Evolutionary conservation across 352 stramenopile species (phyloP), one percentile per base, ranked within the genome.

Genomic region (Poterioochromonas sp.): DNA sequence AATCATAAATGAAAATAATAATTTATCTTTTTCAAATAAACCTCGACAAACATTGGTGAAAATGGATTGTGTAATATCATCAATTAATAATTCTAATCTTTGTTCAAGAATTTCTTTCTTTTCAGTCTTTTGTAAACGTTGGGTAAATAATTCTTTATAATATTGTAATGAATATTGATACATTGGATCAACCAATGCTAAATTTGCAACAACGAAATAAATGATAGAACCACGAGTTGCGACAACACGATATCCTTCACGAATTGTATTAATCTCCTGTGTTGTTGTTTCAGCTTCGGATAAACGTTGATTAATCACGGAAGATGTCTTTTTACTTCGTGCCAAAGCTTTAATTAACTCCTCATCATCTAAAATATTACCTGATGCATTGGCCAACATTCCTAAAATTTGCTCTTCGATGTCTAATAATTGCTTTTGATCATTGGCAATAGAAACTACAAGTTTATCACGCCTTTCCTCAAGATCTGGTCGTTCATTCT

Each of bases 91-190:
- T 0, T 88, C 84, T 0, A 97, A 82, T n/a, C 92, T 84, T 37
- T 89, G 83, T 18, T 90, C 81, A 3, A 97, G 80, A 0, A 88
- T 84, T 8, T 96, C 89, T 0, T 88, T 88, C 71, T 92, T 91
- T 8, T 86, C 83, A 11, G 88, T 91, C 73, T 85, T 87, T 73
- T 95, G 84, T 0, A 97, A 81, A 0, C 92, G 85, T 86, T 92
- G 89, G 0, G 91, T 87, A 70, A 96, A 96, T 0, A 97, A 84
- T 40, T 93, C 91, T 77, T 94, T 90, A 79, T 96, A 97, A 71
- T 93, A 96, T 78, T 96, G 92, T 26, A 97, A 84, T 53, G 91
- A 96, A 80, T 94, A 96, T 80, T 96, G 91, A 80, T 96, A 96
- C 91, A 96, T 96, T 0, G 90, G 88, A 49, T 97, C 91, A 12